A percentile compares a stretch with the other conserved stretches of the same genome.
phyloP scores from a whole-genome alignment of 2,329 filamentous ascomycete species.

The Dothistroma pini region DNA sequence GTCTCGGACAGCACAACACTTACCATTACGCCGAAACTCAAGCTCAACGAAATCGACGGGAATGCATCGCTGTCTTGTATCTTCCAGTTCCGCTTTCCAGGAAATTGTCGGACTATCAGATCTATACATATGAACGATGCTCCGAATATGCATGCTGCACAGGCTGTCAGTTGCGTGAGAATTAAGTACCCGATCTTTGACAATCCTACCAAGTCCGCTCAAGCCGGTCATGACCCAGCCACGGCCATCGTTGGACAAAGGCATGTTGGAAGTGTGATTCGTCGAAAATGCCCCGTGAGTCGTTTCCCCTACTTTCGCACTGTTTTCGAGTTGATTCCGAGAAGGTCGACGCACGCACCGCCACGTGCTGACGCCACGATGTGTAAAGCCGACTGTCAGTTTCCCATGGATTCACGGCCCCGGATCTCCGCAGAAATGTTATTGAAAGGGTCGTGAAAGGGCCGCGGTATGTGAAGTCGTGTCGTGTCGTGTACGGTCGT shows the following conservation, averaged over 20 bases:
- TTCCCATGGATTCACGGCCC: not conserved
- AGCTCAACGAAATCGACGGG: conserved; percentile 78
- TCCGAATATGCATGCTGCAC: conserved; percentile 59
- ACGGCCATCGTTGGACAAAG: conserved; percentile 72
- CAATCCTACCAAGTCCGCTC: conserved; percentile 66
- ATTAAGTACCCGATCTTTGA: not conserved
- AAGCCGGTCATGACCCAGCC: conserved; percentile 88
- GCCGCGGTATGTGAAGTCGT: not conserved
- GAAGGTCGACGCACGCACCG: conserved; percentile 6
- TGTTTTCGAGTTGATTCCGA: not conserved
- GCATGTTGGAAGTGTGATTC: conserved; percentile 36
- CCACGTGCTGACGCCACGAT: conserved; percentile 5
- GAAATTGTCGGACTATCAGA: conserved; percentile 66
- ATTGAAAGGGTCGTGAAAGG: not conserved
- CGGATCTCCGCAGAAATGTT: not conserved
- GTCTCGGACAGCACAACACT: conserved; percentile 28
- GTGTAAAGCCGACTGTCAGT: not conserved
- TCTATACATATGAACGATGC: conserved; percentile 87
- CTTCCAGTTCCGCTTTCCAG: conserved; percentile 71
- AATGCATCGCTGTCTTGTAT: conserved; percentile 89
- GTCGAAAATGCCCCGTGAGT: not conserved
- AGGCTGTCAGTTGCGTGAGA: conserved; percentile 1
- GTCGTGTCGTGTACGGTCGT: conserved; percentile 2
- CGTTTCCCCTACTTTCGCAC: not conserved
- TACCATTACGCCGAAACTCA: conserved; percentile 97